A percentile compares a stretch with the other conserved stretches of the same genome.
Conservation (phyloP, 257 asterid genomes). For the Gentiana macrophylla region DNA sequence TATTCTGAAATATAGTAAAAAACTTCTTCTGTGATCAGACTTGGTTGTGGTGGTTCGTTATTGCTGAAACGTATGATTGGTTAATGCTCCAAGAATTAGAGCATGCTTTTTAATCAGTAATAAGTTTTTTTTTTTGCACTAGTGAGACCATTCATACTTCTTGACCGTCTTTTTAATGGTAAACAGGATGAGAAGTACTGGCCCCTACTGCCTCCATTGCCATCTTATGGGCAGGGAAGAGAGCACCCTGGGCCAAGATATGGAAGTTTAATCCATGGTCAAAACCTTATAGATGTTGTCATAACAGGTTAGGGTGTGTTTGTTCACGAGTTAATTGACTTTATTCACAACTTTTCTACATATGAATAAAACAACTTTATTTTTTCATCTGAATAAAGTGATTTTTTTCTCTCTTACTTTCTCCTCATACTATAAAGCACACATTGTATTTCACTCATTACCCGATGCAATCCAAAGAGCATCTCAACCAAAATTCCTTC, state of each 20-base stretch:
- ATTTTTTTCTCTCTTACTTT: too few relatives aligned
- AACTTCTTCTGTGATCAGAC: too few relatives aligned
- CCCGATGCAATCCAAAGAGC: too few relatives aligned
- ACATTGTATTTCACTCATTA: too few relatives aligned
- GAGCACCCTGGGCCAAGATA: conserved; percentile 91
- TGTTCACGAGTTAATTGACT: neutral
- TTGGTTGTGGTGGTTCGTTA: too few relatives aligned
- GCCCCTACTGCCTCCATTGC: conserved; percentile 96
- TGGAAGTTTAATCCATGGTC: conserved; percentile 96
- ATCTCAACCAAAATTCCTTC: too few relatives aligned
- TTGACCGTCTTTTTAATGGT: conserved; percentile 1
- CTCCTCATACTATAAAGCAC: too few relatives aligned
- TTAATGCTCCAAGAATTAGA: neutral
- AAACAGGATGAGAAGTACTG: conserved; percentile 76
- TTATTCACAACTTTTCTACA: neutral
- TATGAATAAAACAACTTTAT: too few relatives aligned
- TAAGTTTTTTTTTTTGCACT: neutral
- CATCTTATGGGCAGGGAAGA: conserved; percentile 90
- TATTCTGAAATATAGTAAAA: too few relatives aligned
- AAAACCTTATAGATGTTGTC: conserved; percentile 89
- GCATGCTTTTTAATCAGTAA: neutral
- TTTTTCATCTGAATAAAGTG: too few relatives aligned
- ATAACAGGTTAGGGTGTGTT: conserved; percentile 57
- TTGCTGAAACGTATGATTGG: too few relatives aligned
- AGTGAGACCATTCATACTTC: conserved; percentile 1